Evolutionary conservation across 768 basidiomycete species (phyloP).

Genomic region (Pluteus cervinus): DNA sequence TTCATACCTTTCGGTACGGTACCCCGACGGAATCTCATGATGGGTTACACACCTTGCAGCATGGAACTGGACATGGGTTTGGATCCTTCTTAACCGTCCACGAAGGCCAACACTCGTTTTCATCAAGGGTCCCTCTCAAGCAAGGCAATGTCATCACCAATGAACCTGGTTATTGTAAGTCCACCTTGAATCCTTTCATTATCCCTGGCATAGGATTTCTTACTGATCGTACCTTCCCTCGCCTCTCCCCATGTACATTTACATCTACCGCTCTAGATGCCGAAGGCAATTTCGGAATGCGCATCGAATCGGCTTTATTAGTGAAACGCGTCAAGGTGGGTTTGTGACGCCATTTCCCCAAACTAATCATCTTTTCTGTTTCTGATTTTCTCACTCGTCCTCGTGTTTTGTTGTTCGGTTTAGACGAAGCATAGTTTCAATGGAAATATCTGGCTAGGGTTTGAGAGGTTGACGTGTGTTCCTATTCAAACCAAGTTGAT

Average conservation of each 20-base stretch:
- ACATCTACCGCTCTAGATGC: conserved; percentile 41
- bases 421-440: conserved; percentile 70
- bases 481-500: conserved; percentile 92
- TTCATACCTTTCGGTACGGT: conserved; percentile 4
- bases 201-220: conserved; percentile 9
- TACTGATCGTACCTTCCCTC: too few relatives aligned
- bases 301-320: conserved; percentile 82
- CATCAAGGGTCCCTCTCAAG: conserved; percentile 57
- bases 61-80: conserved; percentile 90
- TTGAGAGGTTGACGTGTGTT: conserved; percentile 89
- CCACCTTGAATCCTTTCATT: conserved; percentile 6
- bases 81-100: conserved; percentile 84
- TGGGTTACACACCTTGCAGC: conserved; percentile 34
- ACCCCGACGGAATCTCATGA: neutral
- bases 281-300: conserved; percentile 80
- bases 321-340: conserved; percentile 60
- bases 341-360: too few relatives aligned
- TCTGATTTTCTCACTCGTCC: neutral
- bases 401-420: conserved; percentile 6
- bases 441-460: conserved; percentile 79
- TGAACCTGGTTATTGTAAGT: conserved; percentile 89
- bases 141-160: conserved; percentile 93
- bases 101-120: conserved; percentile 80
- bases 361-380: conserved; percentile 11
- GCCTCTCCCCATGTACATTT: too few relatives aligned